Percentiles rank a stretch among this genome's conserved stretches.
phyloP scores from a whole-genome alignment of 192 early-diverging fungal genomes.

The Umbelopsis sp. region DNA sequence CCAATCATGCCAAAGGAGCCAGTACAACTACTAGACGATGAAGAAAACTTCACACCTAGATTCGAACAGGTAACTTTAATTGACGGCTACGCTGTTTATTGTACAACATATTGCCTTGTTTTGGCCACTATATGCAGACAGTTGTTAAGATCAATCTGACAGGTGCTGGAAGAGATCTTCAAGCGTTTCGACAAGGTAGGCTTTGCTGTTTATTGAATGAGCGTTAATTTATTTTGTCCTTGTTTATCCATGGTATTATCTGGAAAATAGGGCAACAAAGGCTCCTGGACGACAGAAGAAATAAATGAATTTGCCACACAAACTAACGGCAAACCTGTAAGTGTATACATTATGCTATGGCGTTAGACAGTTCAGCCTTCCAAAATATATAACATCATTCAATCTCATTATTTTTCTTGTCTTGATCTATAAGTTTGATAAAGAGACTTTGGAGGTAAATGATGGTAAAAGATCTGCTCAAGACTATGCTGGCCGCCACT shows the following conservation, averaged over 20 bases:
- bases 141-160: neutral
- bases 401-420: neutral
- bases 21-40: slow-evolving; percentile 14
- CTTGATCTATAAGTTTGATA: slow-evolving; percentile 4
- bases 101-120: neutral
- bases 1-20: slow-evolving; percentile 15
- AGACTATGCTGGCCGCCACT: neutral
- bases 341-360: neutral
- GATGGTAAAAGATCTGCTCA: neutral
- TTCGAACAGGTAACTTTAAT: slow-evolving; percentile 2
- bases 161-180: slow-evolving; percentile 43
- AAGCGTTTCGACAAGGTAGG: slow-evolving; percentile 42
- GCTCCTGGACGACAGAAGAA: slow-evolving; percentile 45
- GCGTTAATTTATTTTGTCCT: neutral
- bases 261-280: slow-evolving; percentile 41
- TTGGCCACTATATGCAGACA: slow-evolving; percentile 6
- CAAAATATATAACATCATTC: neutral
- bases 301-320: slow-evolving; percentile 52
- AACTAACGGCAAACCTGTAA: slow-evolving; percentile 54
- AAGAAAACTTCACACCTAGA: slow-evolving; percentile 16
- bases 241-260: neutral
- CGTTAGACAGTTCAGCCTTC: too few relatives aligned
- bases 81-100: too few relatives aligned
- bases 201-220: neutral
- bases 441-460: slow-evolving; percentile 18